Base-by-base conservation (phyloP, 768 basidiomycete genomes). In the Glaciozyma antarctica region DNA sequence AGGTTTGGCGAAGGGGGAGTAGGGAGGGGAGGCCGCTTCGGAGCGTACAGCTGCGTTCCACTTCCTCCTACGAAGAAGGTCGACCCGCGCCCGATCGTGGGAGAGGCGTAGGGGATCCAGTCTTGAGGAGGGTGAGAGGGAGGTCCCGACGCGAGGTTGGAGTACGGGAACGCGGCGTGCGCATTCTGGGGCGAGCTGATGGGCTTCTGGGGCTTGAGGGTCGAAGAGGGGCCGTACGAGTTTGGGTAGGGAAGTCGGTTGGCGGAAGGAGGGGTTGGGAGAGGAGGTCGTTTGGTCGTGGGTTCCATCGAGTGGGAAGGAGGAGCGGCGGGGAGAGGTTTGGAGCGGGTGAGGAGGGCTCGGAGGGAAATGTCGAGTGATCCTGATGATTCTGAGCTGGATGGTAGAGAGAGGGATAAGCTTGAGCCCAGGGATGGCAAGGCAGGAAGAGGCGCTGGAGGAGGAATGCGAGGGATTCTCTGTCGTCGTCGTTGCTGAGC, bases 161-260 rank as follows among this genome's bases (percentile, higher is more conserved):
- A 5, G 24, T 43, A 41, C n/a, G n/a, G 44, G 43, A 58, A 12
- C 3, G 57, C 57, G n/a, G 44, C 57, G 43, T 44, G 57, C 24
- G 57, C 57, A 43, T 58, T 58, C 41, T 41, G 38, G 12, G 38
- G 38, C 38, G 38, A 41, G 38, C 21, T 22, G 4, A 41, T 7
- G 43, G 43, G 43, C 21, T 41, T 41, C 30, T 58, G 55, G 22
- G 55, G 55, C 2, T 34, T 19, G 56, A 45, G 28, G 7, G 57
- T 58, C 8, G 57, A 58, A 16, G 24, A 26, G 7, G 57, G 57
- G 26, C 57, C 57, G 38, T 58, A 58, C 30, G 53, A 32, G 53
- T 54, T 30, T 1, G 53, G 53, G 53, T 54, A 54, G n/a, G 21
- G 49, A 4, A 24, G 21, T 17, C 30, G 53, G 24, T 54, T n/a